Conservation (phyloP, 139 green algal genomes). For the Volvox reticuliferus region DNA sequence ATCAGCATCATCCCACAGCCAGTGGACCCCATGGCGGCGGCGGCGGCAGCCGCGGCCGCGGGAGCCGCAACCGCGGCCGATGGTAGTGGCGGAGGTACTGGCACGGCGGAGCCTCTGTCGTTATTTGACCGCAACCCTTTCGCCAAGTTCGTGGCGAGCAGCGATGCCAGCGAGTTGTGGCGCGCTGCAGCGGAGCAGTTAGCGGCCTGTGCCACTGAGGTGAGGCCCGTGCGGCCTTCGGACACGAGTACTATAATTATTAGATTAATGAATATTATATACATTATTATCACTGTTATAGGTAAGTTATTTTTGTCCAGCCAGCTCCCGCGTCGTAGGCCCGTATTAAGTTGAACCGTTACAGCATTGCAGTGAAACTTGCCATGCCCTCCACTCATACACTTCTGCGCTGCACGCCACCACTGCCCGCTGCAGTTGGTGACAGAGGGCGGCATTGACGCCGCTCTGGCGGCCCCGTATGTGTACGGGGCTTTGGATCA, state of each 20-base stretch:
- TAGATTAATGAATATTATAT: no score
- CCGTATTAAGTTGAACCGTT: no score
- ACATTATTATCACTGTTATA: no score
- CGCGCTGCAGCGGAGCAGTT: slow-evolving; percentile 68
- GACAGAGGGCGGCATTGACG: slow-evolving; percentile 62
- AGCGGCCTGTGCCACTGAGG: slow-evolving; percentile 64
- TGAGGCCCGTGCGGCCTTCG: slow-evolving; percentile 8
- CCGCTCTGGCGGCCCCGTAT: slow-evolving; percentile 70
- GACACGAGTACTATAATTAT: no score
- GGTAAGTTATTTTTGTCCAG: no score
- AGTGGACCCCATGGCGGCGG: neutral
- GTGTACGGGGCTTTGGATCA: slow-evolving; percentile 79
- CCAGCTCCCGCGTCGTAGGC: no score
- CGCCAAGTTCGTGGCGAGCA: slow-evolving; percentile 83
- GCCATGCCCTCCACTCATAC: no score
- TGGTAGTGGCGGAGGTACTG: neutral
- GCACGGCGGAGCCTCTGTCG: neutral
- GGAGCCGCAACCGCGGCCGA: neutral
- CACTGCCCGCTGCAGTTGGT: slow-evolving; percentile 40
- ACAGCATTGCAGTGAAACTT: no score
- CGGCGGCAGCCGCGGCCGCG: neutral
- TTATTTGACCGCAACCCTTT: slow-evolving; percentile 66
- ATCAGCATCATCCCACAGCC: slow-evolving; percentile 63
- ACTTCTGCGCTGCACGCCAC: neutral
- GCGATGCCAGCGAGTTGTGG: slow-evolving; percentile 68